Base-by-base conservation (phyloP, 1,284 basidiomycete species). In the Lignosus rhinocerotis region DNA sequence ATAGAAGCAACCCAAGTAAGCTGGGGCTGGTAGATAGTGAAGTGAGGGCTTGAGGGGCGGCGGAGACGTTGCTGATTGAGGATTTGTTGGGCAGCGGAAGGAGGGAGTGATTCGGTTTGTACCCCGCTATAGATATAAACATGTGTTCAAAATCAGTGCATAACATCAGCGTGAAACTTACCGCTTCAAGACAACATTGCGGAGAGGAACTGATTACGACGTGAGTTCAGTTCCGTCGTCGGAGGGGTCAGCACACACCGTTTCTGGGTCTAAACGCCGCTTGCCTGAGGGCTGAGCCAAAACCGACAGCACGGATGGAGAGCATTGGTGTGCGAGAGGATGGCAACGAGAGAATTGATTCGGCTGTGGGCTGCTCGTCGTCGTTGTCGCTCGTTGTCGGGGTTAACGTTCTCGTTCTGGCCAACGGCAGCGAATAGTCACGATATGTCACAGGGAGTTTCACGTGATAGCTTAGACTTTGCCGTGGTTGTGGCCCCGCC, bases 21-120 rank as follows among this genome's bases (percentile, higher is more conserved):
- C 74, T 98, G 96, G 19, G 94, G 94, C 74, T 97, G 92, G 79
- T 98, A 99, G 76, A 98, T 98, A 50, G 93, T 93, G 69, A 96
- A 90, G 75, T 98, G 94, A 21, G 97, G 96, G 68, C 90, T 92
- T 58, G 82, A 90, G 17, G 97, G 96, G 32, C 96, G 89, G 51
- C 81, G 78, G 51, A 91, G 77, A 64, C 96, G 87, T 75, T 98
- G 95, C 64, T 84, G 74, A 80, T 99, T 96, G 63, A 98, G 80
- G 63, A 96, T 86, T 6, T 81, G 81, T 45, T 78, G 75, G 48
- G 84, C 79, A 1, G 85, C 81, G 0, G 85, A 77, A 1, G 86
- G 79, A 7, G 86, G 78, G 6, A 88, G 62, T 0, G 87, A 86
- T 68, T 90, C 75, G 0, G 86, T 90, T 69, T 90, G 83, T 31